phyloP scores from a whole-genome alignment of 2,329 filamentous ascomycete species.

The Alternaria viburni region DNA sequence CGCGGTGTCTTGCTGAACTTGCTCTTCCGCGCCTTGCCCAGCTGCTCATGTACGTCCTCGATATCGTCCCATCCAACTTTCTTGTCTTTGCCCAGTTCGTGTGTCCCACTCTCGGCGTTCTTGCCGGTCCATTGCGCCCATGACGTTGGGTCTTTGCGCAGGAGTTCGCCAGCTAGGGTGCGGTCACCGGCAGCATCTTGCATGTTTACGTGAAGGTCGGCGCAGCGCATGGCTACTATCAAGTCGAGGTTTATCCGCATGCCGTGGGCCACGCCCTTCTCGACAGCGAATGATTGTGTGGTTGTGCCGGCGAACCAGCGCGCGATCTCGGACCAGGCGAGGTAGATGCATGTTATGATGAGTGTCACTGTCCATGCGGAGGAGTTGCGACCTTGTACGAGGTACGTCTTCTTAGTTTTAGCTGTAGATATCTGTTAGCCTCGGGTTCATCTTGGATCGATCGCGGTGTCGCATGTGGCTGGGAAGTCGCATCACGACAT shows the following conservation, averaged over 20 bases:
- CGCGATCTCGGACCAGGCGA: slow-evolving; percentile 77
- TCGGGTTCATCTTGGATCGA: not conserved
- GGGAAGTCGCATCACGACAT: not conserved
- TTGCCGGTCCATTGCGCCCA: slow-evolving; percentile 81
- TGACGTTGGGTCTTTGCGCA: slow-evolving; percentile 77
- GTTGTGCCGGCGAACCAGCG: slow-evolving; percentile 87
- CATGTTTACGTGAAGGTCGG: slow-evolving; percentile 91
- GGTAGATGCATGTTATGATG: slow-evolving; percentile 72
- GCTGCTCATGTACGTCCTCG: slow-evolving; percentile 90
- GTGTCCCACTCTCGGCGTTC: slow-evolving; percentile 63
- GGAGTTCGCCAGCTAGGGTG: slow-evolving; percentile 78
- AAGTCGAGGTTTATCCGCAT: slow-evolving; percentile 96
- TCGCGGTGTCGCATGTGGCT: slow-evolving; percentile 1
- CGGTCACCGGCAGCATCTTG: slow-evolving; percentile 94
- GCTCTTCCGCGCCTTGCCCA: slow-evolving; percentile 72
- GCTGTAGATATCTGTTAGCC: slow-evolving; percentile 60
- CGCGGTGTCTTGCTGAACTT: slow-evolving; percentile 77
- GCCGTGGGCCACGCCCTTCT: slow-evolving; percentile 84
- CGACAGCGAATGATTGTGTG: slow-evolving; percentile 88
- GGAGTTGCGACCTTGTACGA: slow-evolving; percentile 81
- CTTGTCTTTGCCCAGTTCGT: slow-evolving; percentile 53
- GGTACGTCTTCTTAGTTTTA: slow-evolving; percentile 94
- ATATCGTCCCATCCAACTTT: slow-evolving; percentile 63
- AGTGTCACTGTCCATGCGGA: slow-evolving; percentile 94
- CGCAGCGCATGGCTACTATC: slow-evolving; percentile 88